Base-by-base conservation (phyloP, 176 grass and related monocot species). In the Bonia amplexicaulis region DNA sequence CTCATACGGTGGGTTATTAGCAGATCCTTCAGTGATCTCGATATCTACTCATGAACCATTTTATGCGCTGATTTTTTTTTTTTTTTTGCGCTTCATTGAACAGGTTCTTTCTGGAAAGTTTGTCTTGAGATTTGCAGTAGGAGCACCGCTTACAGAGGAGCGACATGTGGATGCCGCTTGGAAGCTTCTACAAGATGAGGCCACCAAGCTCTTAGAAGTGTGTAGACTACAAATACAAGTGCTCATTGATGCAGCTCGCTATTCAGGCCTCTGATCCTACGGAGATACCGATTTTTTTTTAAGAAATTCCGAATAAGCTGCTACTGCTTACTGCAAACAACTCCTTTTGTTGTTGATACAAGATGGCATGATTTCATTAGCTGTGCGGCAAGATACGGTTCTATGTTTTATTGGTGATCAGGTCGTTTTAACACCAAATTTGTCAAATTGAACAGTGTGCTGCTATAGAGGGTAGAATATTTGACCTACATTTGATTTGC, bases 21-120 rank as follows among this genome's bases (percentile, higher is more conserved):
- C 2, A 74, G 10, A 81, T 62, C 57, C 3, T 77, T 42, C 12
- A 15, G 52, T 63, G 20, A 15, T 66, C 33, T 27, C 29, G 5
- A 27, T 31, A 57, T 64, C 3, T 77, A 22, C 16, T 65, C 16
- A 16, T 6, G 5, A 45, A 64, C 41, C 22, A 57, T 71, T 61
- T 10, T 23, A 49, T 74, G 31, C n/a, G 45, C 4, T 78, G 14
- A 25, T 86, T 69, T 82, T 31, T 35, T 35, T 35, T 35, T 35
- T 35, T 35, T 35, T 35, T 35, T 35, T 1, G 35, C 35, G 35
- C 35, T 59, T 87, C 82, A 12, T n/a, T 76, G 52, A 82, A 59
- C 85, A 92, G 92, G 85, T 92, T 74, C 82, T 94, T 85, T 87
- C 87, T 52, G 85, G 87, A 23, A 92, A 90, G 42, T 90, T 94